Conservation (phyloP, 164 flowering plant species). For the Dillenia turbinata region DNA sequence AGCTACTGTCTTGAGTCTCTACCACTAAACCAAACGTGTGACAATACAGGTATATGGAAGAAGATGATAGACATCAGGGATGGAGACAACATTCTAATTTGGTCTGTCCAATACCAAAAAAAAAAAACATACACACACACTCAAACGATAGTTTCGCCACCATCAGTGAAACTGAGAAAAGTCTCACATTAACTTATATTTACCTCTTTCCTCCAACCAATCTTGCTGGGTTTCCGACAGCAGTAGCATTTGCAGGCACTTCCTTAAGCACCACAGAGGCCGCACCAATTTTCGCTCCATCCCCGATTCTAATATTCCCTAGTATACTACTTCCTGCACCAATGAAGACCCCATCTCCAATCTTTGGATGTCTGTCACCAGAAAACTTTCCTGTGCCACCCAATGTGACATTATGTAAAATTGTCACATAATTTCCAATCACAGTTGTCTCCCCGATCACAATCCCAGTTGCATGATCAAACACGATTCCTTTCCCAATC, state of each 20-base stretch:
- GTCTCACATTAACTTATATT: no score
- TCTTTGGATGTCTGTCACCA: constrained; percentile 86
- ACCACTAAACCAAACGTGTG: no score
- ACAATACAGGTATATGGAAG: no score
- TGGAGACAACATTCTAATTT: no score
- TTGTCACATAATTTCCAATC: constrained; percentile 63
- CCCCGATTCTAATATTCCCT: constrained; percentile 70
- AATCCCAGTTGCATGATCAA: constrained; percentile 83
- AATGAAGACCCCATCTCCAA: constrained; percentile 75
- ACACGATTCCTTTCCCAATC: constrained; percentile 60
- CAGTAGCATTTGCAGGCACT: constrained; percentile 61
- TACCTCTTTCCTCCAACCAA: constrained; percentile 53
- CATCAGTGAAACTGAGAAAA: no score
- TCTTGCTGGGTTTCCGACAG: constrained; percentile 81
- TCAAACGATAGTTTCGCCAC: no score
- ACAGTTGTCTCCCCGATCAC: constrained; percentile 83
- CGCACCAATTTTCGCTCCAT: constrained; percentile 82
- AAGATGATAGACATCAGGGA: no score
- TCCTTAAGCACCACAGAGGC: constrained; percentile 76
- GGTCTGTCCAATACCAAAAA: no score
- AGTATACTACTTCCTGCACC: constrained; percentile 74
- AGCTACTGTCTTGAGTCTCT: no score
- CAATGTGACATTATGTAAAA: constrained; percentile 68
- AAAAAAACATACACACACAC: no score
- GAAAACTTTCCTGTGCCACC: constrained; percentile 74